Evolutionary conservation across 805 yeast species (phyloP).

Genomic region (Ogataea ramenticola): DNA sequence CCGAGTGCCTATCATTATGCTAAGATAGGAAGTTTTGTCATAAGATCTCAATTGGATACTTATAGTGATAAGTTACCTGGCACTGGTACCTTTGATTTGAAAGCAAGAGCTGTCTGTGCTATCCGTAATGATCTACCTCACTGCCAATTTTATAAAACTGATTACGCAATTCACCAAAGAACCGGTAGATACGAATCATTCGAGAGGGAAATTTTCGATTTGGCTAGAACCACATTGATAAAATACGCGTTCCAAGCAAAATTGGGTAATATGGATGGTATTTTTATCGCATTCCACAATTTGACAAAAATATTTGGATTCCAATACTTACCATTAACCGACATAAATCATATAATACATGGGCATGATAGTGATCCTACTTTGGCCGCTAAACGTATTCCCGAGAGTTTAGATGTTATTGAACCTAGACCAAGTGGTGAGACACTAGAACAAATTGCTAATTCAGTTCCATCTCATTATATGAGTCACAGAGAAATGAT

Average conservation of each 20-base stretch:
- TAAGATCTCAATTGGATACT: conserved; percentile 92
- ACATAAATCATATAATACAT: conserved; percentile 61
- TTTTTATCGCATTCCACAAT: conserved; percentile 87
- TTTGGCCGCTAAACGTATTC: too few species aligned
- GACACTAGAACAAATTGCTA: conserved; percentile 14
- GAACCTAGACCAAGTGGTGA: background rate
- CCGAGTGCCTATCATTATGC: conserved; percentile 59
- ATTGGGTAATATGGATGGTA: conserved; percentile 96
- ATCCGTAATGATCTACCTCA: conserved; percentile 70
- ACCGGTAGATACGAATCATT: conserved; percentile 72
- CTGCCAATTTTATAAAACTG: conserved; percentile 44
- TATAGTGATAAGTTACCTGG: conserved; percentile 73
- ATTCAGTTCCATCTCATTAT: conserved; percentile 22
- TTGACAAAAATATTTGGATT: conserved; percentile 78
- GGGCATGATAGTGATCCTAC: conserved; percentile 16
- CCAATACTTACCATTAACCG: conserved; percentile 72
- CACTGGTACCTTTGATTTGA: conserved; percentile 85
- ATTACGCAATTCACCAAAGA: conserved; percentile 57
- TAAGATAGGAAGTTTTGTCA: conserved; percentile 54
- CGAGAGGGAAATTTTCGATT: conserved; percentile 71
- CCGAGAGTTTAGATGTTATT: too few species aligned
- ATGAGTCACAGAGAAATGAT: conserved; percentile 26
- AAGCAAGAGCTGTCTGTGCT: conserved; percentile 86
- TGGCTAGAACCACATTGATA: conserved; percentile 66
- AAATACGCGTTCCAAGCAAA: conserved; percentile 89